Evolutionary conservation across 768 basidiomycete genomes (phyloP).

Genomic region (Trametopsis cervina): DNA sequence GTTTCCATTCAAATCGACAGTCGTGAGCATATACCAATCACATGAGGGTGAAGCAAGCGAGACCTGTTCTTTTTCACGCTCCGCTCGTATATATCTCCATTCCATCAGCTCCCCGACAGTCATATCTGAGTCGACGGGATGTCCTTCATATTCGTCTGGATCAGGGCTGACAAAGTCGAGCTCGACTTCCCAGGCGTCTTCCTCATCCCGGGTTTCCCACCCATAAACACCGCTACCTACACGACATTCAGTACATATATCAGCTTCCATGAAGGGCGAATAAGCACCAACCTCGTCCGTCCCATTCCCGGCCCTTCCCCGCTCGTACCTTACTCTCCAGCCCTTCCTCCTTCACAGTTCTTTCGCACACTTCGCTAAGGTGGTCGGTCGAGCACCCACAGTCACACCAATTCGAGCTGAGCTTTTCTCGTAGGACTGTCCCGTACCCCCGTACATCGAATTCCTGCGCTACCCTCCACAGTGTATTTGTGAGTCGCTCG

Average conservation of each 20-base stretch:
- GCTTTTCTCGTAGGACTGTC: conserved; percentile 58
- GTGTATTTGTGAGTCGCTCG: conserved; percentile 51
- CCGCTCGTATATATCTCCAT: conserved; percentile 63
- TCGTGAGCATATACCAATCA: conserved; percentile 4
- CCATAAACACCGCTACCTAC: conserved; percentile 54
- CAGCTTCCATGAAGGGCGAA: background rate
- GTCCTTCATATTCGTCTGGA: conserved; percentile 39
- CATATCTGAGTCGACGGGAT: conserved; percentile 42
- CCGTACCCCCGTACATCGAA: conserved; percentile 73
- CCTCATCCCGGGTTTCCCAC: conserved; percentile 72
- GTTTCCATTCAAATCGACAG: background rate
- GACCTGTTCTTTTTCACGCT: conserved; percentile 66
- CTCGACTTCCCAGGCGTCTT: conserved; percentile 70
- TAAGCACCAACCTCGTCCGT: conserved; percentile 45
- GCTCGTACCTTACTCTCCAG: conserved; percentile 48
- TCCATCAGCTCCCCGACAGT: conserved; percentile 72
- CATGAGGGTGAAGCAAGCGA: conserved; percentile 11
- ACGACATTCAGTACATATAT: background rate
- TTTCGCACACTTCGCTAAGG: conserved; percentile 70
- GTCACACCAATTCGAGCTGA: conserved; percentile 73
- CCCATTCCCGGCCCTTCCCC: conserved; percentile 73
- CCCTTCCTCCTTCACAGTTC: conserved; percentile 64
- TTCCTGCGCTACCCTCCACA: conserved; percentile 66
- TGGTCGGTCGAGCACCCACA: conserved; percentile 79
- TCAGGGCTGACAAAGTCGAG: conserved; percentile 57